A percentile compares a stretch with the other conserved stretches of the same genome.
These are phyloP conservation scores for Monosporascus cannonballus DNA, from an alignment of 2,329 filamentous ascomycete genomes.

Conservation along the genomic window DNA sequence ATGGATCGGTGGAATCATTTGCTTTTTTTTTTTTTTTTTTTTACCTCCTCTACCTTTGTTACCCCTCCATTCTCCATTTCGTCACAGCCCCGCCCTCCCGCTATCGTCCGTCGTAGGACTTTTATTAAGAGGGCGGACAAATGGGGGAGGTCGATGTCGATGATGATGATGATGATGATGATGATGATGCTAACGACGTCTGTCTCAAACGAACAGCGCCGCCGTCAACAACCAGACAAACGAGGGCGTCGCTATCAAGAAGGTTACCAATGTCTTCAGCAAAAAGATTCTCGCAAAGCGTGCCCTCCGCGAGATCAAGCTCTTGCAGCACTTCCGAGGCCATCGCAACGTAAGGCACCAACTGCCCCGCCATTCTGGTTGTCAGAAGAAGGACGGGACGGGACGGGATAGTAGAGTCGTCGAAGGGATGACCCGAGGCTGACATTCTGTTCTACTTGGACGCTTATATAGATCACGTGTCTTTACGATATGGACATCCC, in stretches of 20 bases:
- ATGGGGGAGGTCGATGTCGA: slow-evolving; percentile 1
- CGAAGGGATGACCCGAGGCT: not conserved
- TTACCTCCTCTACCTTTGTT: not conserved
- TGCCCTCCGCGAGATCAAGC: slow-evolving; percentile 95
- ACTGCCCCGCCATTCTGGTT: not conserved
- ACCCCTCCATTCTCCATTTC: too few relatives aligned
- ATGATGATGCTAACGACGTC: slow-evolving; percentile 9
- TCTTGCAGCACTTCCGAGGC: slow-evolving; percentile 93
- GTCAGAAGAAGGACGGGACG: too few relatives aligned
- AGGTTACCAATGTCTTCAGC: slow-evolving; percentile 99
- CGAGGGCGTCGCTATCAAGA: slow-evolving; percentile 97
- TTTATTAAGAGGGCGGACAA: not conserved
- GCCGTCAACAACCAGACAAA: slow-evolving; percentile 85
- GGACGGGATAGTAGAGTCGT: too few relatives aligned
- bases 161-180: slow-evolving; percentile 11
- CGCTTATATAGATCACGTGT: slow-evolving; percentile 78
- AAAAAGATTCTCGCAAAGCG: slow-evolving; percentile 99
- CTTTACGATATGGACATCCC: slow-evolving; percentile 99
- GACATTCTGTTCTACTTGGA: slow-evolving; percentile 28
- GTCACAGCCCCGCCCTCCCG: not conserved
- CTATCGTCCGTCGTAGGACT: not conserved
- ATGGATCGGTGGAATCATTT: slow-evolving; percentile 1
- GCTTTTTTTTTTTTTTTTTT: too few relatives aligned
- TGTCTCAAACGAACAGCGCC: slow-evolving; percentile 52
- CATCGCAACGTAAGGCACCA: slow-evolving; percentile 65